These are phyloP conservation scores for Blastomyces silverae DNA, from an alignment of 2,329 filamentous ascomycete species.

Conservation along the genomic window DNA sequence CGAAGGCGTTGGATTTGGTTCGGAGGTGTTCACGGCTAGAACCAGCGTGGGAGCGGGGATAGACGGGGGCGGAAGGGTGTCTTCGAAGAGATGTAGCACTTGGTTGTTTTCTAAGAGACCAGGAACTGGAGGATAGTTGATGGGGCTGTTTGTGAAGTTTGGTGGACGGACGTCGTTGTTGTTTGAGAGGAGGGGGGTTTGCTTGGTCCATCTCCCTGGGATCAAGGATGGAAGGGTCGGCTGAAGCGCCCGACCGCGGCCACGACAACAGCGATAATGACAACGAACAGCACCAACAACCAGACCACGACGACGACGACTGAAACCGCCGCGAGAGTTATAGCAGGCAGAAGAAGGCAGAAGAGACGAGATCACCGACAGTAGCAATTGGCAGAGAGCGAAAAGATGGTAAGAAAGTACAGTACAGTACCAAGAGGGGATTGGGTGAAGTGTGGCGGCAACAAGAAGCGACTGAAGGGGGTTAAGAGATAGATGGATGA, in stretches of 20 bases:
- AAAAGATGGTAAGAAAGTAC: no score
- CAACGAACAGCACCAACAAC: neutral
- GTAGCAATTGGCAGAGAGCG: no score
- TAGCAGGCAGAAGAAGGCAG: no score
- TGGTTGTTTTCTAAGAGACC: slow-evolving; percentile 39
- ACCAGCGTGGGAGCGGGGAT: slow-evolving; percentile 39
- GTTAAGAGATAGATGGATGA: no score
- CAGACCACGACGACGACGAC: no score
- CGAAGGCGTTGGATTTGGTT: slow-evolving; percentile 43
- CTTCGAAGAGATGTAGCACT: slow-evolving; percentile 41
- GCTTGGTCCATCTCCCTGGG: slow-evolving; percentile 19
- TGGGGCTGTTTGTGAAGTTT: slow-evolving; percentile 43
- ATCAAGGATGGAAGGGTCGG: slow-evolving; percentile 7
- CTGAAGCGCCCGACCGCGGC: neutral
- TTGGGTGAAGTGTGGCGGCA: no score
- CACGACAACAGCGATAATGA: neutral
- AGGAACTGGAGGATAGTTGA: slow-evolving; percentile 34
- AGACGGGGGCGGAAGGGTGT: slow-evolving; percentile 43
- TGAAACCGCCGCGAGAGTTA: no score
- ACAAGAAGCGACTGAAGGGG: no score
- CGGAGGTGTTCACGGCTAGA: slow-evolving; percentile 39
- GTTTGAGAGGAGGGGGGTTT: slow-evolving; percentile 17
- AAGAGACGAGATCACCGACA: no score
- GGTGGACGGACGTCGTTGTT: slow-evolving; percentile 32
- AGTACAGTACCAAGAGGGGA: no score